These are phyloP conservation scores for Beverwykella pulmonaria DNA, from an alignment of 495 filamentous ascomycete genomes.

Conservation along the genomic window DNA sequence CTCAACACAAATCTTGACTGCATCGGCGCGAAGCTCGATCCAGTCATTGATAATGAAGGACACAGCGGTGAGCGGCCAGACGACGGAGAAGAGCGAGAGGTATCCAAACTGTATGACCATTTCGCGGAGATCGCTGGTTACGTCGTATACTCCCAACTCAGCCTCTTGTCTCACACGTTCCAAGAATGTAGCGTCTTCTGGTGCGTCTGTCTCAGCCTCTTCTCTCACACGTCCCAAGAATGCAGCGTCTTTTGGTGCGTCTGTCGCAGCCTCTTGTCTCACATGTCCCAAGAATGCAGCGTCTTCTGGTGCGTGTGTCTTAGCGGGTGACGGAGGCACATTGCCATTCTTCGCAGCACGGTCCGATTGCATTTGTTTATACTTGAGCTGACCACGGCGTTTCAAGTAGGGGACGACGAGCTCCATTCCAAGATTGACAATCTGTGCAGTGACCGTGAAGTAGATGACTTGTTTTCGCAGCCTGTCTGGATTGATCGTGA, in stretches of 20 bases:
- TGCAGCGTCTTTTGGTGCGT: slow-evolving; percentile 70
- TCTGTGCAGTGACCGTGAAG: slow-evolving; percentile 93
- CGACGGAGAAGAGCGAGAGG: slow-evolving; percentile 86
- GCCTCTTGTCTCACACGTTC: slow-evolving; percentile 81
- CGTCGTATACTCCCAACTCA: slow-evolving; percentile 83
- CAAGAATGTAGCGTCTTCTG: slow-evolving; percentile 78
- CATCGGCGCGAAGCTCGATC: slow-evolving; percentile 90
- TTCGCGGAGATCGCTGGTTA: slow-evolving; percentile 84
- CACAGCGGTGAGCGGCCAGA: slow-evolving; percentile 86
- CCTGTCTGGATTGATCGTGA: slow-evolving; percentile 81
- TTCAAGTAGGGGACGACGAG: slow-evolving; percentile 84
- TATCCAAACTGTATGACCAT: slow-evolving; percentile 91
- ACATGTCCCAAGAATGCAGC: slow-evolving; percentile 75
- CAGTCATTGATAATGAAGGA: slow-evolving; percentile 96
- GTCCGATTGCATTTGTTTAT: slow-evolving; percentile 69
- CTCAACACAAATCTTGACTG: slow-evolving; percentile 89
- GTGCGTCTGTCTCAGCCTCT: slow-evolving; percentile 69
- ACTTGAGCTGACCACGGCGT: slow-evolving; percentile 70
- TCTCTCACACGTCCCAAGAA: slow-evolving; percentile 81
- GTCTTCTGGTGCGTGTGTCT: slow-evolving; percentile 72
- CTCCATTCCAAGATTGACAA: slow-evolving; percentile 85
- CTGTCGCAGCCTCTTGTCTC: slow-evolving; percentile 72
- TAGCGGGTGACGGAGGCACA: slow-evolving; percentile 37
- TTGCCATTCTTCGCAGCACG: slow-evolving; percentile 53
- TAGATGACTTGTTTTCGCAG: slow-evolving; percentile 94